These are phyloP conservation scores for Cyclotella sp. DNA, from an alignment of 108 stramenopile genomes.

Conservation along the genomic window DNA sequence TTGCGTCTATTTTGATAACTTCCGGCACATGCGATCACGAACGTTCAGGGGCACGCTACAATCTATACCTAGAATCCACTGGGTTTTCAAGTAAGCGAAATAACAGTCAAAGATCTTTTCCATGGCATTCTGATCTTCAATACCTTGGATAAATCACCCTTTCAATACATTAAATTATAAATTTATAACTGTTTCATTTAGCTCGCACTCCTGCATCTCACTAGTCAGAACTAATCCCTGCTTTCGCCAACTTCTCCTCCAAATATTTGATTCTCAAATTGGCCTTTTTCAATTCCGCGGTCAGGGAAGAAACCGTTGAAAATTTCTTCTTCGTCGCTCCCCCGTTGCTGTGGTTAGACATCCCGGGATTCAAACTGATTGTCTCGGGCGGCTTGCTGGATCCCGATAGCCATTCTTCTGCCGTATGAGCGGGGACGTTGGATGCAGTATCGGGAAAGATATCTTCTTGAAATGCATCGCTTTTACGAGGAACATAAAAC, in stretches of 20 bases:
- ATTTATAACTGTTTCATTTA: not conserved
- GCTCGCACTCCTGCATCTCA: not conserved
- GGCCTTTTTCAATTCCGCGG: constrained; percentile 77
- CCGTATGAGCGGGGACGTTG: constrained; percentile 86
- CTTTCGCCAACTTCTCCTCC: constrained; percentile 78
- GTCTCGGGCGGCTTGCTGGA: constrained; percentile 82
- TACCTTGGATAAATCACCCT: no score
- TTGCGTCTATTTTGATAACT: no score
- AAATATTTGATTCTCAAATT: constrained; percentile 76
- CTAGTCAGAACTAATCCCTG: constrained; percentile 58
- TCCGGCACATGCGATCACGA: no score
- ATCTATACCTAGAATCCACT: no score
- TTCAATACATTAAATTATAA: not conserved
- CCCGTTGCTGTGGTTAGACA: constrained; percentile 15
- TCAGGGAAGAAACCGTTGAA: constrained; percentile 69
- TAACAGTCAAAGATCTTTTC: no score
- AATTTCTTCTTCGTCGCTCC: constrained; percentile 58
- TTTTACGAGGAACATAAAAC: constrained; percentile 97
- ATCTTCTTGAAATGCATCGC: constrained; percentile 98
- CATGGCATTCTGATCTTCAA: no score
- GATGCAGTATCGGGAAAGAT: constrained; percentile 94
- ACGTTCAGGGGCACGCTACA: no score
- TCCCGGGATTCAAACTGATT: constrained; percentile 81
- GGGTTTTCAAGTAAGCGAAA: no score
- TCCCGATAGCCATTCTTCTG: constrained; percentile 93